Percentiles rank a stretch among this genome's conserved stretches.
phyloP scores from a whole-genome alignment of 179 eudicot species.

The Corrigiola litoralis region DNA sequence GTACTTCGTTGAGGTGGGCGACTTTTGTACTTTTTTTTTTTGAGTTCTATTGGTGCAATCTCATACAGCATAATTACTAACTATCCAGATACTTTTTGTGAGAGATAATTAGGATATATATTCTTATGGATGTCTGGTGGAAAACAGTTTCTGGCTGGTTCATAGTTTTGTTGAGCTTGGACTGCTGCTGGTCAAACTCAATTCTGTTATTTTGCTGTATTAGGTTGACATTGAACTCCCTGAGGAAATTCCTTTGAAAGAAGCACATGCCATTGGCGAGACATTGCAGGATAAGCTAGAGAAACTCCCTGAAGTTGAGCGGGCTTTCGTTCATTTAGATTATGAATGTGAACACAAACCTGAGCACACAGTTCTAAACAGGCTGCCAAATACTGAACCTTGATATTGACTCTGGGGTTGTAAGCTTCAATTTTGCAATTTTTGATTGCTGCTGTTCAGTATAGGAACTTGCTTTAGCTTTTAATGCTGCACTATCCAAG shows the following conservation, averaged over 20 bases:
- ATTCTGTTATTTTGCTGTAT: background rate
- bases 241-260: slow-evolving; percentile 71
- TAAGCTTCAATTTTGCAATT: background rate
- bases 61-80: background rate
- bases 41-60: background rate
- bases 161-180: background rate
- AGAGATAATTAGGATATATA: background rate
- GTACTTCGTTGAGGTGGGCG: slow-evolving; percentile 83
- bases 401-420: slow-evolving; percentile 17
- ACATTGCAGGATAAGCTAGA: slow-evolving; percentile 74
- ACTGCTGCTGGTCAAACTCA: too few species aligned
- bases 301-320: slow-evolving; percentile 82
- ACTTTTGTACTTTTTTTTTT: background rate
- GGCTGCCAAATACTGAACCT: slow-evolving; percentile 76
- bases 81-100: background rate
- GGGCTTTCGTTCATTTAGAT: slow-evolving; percentile 97
- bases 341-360: slow-evolving; percentile 93
- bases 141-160: background rate
- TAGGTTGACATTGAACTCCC: slow-evolving; percentile 97
- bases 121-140: background rate
- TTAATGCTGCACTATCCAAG: background rate
- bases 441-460: background rate
- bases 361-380: slow-evolving; percentile 75
- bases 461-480: background rate
- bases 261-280: slow-evolving; percentile 83